Conservation (phyloP, 345 rosid species). For the Linum lewisii region DNA sequence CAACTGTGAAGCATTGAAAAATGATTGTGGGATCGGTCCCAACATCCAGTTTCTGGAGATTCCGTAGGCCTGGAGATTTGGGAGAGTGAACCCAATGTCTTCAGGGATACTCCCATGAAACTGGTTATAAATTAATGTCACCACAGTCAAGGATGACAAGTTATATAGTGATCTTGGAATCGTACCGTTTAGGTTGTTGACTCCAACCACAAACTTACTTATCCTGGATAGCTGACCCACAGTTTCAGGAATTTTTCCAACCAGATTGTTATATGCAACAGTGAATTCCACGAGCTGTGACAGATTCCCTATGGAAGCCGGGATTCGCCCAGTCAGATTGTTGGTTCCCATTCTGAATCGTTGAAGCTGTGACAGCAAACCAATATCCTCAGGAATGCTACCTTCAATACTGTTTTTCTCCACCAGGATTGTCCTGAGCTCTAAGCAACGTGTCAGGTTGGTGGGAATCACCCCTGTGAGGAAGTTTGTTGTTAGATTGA, state of each 20-base stretch:
- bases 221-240: slow-evolving; percentile 5
- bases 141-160: slow-evolving; percentile 1
- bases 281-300: not conserved
- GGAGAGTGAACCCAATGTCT: slow-evolving; percentile 9
- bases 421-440: not conserved
- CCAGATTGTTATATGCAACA: not conserved
- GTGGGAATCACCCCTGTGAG: slow-evolving; percentile 7
- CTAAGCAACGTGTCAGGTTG: slow-evolving; percentile 10
- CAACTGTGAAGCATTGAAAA: slow-evolving; percentile 26
- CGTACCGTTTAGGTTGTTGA: slow-evolving; percentile 2
- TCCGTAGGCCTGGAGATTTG: not conserved
- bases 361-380: slow-evolving; percentile 4
- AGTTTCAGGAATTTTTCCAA: slow-evolving; percentile 7
- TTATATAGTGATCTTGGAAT: slow-evolving; percentile 10
- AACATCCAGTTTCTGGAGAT: slow-evolving; percentile 16
- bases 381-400: slow-evolving; percentile 10
- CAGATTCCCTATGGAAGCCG: slow-evolving; percentile 13
- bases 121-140: not conserved
- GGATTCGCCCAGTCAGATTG: slow-evolving; percentile 7
- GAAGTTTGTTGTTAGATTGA: not conserved
- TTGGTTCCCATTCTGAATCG: not conserved
- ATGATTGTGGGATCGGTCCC: slow-evolving; percentile 20
- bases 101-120: slow-evolving; percentile 11
- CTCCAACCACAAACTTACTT: not conserved
- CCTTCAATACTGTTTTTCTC: not conserved